Conservation (phyloP, 2,329 filamentous ascomycete species). For the Arthrobotrys sphaeroides region DNA sequence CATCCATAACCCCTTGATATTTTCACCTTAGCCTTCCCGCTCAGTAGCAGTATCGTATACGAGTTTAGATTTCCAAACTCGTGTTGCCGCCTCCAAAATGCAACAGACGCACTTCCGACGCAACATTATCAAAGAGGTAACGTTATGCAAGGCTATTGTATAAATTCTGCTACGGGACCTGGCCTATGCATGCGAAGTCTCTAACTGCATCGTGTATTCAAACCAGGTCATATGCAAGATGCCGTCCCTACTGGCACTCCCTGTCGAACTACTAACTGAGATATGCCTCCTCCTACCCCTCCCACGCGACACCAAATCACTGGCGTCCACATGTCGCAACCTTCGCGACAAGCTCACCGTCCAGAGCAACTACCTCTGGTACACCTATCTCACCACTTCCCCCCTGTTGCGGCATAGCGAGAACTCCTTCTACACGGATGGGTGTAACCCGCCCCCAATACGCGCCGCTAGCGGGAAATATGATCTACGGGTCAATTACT, state of each 20-base stretch:
- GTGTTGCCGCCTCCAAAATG: no score
- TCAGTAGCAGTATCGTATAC: no score
- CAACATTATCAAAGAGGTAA: no score
- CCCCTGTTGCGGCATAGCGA: neutral
- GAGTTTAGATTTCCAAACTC: no score
- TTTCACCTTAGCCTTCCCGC: no score
- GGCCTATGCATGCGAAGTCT: no score
- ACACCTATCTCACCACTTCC: neutral
- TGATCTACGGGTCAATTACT: neutral
- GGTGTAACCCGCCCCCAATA: neutral
- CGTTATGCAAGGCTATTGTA: no score
- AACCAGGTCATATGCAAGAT: no score
- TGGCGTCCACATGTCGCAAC: neutral
- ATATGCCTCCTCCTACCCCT: neutral
- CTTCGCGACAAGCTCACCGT: neutral
- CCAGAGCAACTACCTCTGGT: constrained; percentile 9
- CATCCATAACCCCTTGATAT: no score
- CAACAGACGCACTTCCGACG: no score
- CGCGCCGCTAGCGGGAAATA: neutral
- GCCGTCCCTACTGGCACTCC: neutral
- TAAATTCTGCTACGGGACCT: no score
- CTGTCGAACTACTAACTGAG: constrained; percentile 1
- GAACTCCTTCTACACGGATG: neutral
- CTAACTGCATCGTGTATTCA: no score
- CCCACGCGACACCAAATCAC: neutral